Evolutionary conservation across 352 stramenopile genomes (phyloP).

Genomic region (Globisporangium carolinianum): DNA sequence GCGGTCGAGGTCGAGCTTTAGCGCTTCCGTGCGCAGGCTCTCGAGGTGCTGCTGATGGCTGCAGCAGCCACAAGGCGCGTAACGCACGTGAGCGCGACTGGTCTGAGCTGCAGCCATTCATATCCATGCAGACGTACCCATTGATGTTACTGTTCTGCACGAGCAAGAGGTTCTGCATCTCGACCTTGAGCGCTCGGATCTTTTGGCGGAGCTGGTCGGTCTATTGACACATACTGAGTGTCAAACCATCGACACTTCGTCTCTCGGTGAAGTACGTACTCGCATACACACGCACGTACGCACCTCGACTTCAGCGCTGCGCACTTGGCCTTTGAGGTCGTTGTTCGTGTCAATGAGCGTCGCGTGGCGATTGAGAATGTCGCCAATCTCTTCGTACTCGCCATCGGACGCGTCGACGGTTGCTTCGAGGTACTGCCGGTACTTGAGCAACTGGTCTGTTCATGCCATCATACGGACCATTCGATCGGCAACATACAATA

Average conservation of each 20-base stretch:
- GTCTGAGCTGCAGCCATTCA: too few species aligned
- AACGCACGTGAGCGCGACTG: neutral
- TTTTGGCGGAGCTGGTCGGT: conserved; percentile 73
- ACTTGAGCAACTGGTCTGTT: conserved; percentile 68
- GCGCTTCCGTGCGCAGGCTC: conserved; percentile 56
- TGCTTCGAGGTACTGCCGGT: conserved; percentile 77
- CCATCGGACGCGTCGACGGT: conserved; percentile 78
- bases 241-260: neutral
- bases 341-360: conserved; percentile 87
- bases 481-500: neutral
- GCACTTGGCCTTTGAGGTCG: conserved; percentile 75
- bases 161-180: conserved; percentile 79
- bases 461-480: neutral
- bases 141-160: conserved; percentile 85
- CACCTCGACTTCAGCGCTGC: conserved; percentile 54
- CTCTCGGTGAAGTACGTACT: neutral
- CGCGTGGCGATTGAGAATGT: conserved; percentile 79
- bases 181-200: conserved; percentile 67
- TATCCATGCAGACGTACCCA: conserved; percentile 13
- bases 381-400: conserved; percentile 79
- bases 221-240: conserved; percentile 8
- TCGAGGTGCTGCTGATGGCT: conserved; percentile 79
- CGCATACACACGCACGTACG: neutral
- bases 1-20: conserved; percentile 79
- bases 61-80: neutral